A percentile compares a stretch with the other conserved stretches of the same genome.
Evolutionary conservation across 2,329 filamentous ascomycete species (phyloP).

Genomic region (Didymella lethalis): DNA sequence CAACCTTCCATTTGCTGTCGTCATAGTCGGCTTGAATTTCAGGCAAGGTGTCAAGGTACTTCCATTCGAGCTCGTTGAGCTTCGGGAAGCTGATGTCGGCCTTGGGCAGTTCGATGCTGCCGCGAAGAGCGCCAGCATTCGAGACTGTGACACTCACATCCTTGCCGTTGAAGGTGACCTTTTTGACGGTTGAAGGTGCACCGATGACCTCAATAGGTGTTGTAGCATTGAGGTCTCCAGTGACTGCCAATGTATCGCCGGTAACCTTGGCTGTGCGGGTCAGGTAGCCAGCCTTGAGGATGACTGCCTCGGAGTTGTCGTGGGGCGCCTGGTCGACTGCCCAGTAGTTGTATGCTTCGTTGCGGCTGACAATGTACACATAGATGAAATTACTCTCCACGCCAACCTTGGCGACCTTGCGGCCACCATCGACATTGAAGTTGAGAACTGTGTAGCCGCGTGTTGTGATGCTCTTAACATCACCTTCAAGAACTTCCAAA

Average conservation of each 20-base stretch:
- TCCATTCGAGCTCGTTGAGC: conserved; percentile 69
- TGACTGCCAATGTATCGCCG: conserved; percentile 66
- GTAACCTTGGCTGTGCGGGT: conserved; percentile 66
- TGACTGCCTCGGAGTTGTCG: conserved; percentile 53
- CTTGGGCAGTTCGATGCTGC: conserved; percentile 59
- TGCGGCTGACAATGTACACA: conserved; percentile 69
- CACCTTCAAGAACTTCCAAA: conserved; percentile 53
- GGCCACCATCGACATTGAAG: conserved; percentile 64
- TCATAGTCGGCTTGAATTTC: conserved; percentile 71
- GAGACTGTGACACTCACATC: conserved; percentile 50
- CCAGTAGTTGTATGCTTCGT: conserved; percentile 75
- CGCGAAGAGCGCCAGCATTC: conserved; percentile 59
- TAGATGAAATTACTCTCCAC: conserved; percentile 55
- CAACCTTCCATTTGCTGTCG: conserved; percentile 71
- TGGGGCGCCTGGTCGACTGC: conserved; percentile 59
- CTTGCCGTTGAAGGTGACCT: conserved; percentile 69
- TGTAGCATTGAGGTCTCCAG: conserved; percentile 76
- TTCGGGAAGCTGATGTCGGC: conserved; percentile 65
- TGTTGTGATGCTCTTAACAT: conserved; percentile 48
- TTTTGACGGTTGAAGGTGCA: conserved; percentile 60
- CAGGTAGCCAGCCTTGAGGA: conserved; percentile 71
- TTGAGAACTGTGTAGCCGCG: conserved; percentile 59
- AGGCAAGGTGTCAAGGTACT: conserved; percentile 73
- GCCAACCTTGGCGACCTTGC: conserved; percentile 60
- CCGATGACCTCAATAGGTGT: conserved; percentile 73